Conservation (phyloP, 164 flowering plant species). For the Kalanchoe fedtschenkoi region DNA sequence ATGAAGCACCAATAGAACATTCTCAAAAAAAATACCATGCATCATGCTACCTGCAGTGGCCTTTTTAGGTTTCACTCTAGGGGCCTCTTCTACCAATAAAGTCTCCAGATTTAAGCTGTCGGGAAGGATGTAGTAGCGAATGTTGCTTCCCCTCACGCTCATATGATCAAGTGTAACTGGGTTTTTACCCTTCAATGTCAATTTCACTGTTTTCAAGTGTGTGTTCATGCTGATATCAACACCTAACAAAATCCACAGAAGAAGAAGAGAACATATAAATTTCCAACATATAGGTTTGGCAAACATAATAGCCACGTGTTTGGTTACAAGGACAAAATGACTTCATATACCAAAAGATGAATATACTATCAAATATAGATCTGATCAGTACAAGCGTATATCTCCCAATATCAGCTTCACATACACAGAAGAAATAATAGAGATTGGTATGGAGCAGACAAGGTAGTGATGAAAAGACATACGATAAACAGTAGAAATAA, state of each 20-base stretch:
- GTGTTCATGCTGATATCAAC: conserved; percentile 96
- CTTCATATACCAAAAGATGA: no score
- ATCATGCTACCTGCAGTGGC: conserved; percentile 58
- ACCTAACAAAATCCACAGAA: conserved; percentile 53
- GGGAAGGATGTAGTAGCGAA: conserved; percentile 80
- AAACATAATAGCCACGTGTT: no score
- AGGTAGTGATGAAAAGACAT: no score
- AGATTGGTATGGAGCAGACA: no score
- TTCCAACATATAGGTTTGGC: background rate
- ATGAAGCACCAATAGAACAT: background rate
- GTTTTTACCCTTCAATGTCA: conserved; percentile 76
- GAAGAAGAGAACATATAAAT: background rate
- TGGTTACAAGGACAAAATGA: no score
- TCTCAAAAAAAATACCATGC: background rate
- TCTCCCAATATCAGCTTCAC: no score
- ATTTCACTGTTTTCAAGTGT: conserved; percentile 79
- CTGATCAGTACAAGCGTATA: no score
- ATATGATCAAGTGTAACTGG: conserved; percentile 81
- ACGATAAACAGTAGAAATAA: no score
- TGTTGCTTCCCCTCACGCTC: conserved; percentile 87
- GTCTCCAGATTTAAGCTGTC: conserved; percentile 92
- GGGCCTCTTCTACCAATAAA: conserved; percentile 78
- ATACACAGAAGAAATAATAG: no score
- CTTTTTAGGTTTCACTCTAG: conserved; percentile 89
- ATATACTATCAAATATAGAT: no score